Percentiles rank a stretch among this genome's conserved stretches.
These are phyloP conservation scores for Eucalyptus paniculata DNA, from an alignment of 345 rosid species.

Conservation along the genomic window DNA sequence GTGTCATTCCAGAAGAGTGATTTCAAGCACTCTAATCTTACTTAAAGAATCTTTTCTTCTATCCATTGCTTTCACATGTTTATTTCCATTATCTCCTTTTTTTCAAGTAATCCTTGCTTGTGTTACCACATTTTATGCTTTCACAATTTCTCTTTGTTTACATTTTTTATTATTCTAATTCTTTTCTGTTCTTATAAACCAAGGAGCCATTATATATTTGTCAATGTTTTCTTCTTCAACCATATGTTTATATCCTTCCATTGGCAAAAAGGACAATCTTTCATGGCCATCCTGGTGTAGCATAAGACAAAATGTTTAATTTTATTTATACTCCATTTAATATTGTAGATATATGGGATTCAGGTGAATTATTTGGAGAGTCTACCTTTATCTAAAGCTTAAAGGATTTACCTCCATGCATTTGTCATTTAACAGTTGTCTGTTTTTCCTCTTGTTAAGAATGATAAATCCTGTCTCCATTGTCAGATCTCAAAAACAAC, in stretches of 20 bases:
- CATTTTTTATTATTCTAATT: neutral
- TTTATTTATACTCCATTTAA: neutral
- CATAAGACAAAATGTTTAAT: neutral
- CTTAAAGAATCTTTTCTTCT: neutral
- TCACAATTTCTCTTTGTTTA: neutral
- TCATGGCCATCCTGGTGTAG: neutral
- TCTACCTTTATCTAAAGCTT: neutral
- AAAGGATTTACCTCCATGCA: neutral
- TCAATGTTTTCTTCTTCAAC: neutral
- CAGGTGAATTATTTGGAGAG: neutral
- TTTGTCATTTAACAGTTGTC: neutral
- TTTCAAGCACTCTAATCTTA: neutral
- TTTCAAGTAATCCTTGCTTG: neutral
- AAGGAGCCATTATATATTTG: neutral
- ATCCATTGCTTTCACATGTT: neutral
- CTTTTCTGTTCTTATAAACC: neutral
- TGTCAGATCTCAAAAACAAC: neutral
- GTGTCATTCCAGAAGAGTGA: neutral
- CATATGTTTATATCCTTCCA: neutral
- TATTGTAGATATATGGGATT: neutral
- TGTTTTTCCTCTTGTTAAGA: neutral
- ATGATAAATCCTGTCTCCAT: neutral
- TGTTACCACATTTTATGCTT: neutral
- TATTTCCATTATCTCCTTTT: neutral
- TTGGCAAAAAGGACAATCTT: neutral